Conservation (phyloP, 2,329 filamentous ascomycete genomes). For the Aspergillus felis region DNA sequence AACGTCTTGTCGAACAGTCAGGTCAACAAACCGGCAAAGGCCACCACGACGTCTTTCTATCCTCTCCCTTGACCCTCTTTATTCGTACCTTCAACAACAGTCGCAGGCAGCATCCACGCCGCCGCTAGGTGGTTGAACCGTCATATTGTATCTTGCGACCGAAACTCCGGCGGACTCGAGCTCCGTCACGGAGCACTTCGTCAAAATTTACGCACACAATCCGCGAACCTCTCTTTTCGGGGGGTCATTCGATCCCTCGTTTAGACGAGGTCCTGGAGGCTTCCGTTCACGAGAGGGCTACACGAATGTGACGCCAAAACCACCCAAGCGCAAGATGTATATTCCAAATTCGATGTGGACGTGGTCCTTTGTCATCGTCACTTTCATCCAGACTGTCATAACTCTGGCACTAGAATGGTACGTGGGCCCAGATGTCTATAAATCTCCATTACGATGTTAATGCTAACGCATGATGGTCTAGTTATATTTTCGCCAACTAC, state of each 20-base stretch:
- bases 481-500: slow-evolving; percentile 87
- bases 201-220: slow-evolving; percentile 56
- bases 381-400: slow-evolving; percentile 71
- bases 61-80: background rate
- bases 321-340: slow-evolving; percentile 56
- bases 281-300: slow-evolving; percentile 53
- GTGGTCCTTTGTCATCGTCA: slow-evolving; percentile 73
- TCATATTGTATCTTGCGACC: slow-evolving; percentile 28
- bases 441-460: background rate
- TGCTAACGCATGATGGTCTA: slow-evolving; percentile 33
- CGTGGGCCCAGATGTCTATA: slow-evolving; percentile 33
- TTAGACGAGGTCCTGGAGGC: slow-evolving; percentile 45
- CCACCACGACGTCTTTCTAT: background rate
- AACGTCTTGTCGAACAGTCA: background rate
- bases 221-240: slow-evolving; percentile 57
- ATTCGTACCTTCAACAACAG: background rate
- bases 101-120: slow-evolving; percentile 5
- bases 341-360: slow-evolving; percentile 83
- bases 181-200: slow-evolving; percentile 40
- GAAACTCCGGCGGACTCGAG: slow-evolving; percentile 25
- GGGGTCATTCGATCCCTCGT: slow-evolving; percentile 51
- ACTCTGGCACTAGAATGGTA: slow-evolving; percentile 84
- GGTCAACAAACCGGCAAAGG: background rate
- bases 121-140: slow-evolving; percentile 30
- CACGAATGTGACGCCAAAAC: slow-evolving; percentile 35